Evolutionary conservation across 2,329 filamentous ascomycete genomes (phyloP).

Genomic region (Cercospora nicotianae): DNA sequence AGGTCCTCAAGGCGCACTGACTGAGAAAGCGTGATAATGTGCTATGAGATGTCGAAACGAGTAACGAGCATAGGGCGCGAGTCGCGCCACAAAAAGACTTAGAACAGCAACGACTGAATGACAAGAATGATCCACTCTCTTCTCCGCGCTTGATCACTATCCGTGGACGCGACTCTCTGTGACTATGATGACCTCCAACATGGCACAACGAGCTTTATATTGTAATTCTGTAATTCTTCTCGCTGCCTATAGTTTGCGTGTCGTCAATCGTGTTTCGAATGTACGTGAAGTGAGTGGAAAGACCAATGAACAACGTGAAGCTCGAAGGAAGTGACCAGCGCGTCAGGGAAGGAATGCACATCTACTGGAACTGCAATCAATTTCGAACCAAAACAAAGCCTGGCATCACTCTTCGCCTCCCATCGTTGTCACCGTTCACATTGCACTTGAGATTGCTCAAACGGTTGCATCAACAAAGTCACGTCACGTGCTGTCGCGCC

Average conservation of each 20-base stretch:
- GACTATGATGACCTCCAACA: background rate
- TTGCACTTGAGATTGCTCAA: background rate
- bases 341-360: background rate
- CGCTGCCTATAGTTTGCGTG: background rate
- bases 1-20: conserved; percentile 49
- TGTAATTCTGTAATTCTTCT: no score
- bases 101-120: conserved; percentile 1
- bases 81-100: conserved; percentile 1
- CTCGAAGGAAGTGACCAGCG: background rate
- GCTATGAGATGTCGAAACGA: conserved; percentile 13
- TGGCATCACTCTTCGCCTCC: background rate
- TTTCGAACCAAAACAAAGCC: background rate
- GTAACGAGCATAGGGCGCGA: conserved; percentile 6
- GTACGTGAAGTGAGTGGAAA: background rate
- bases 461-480: background rate
- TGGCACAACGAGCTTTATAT: background rate
- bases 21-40: conserved; percentile 3
- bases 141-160: background rate
- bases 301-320: background rate
- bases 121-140: background rate
- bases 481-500: background rate
- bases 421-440: background rate
- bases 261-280: background rate
- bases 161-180: background rate
- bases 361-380: background rate